Conservation (phyloP, 495 filamentous ascomycete genomes). For the Poronia punctata region DNA sequence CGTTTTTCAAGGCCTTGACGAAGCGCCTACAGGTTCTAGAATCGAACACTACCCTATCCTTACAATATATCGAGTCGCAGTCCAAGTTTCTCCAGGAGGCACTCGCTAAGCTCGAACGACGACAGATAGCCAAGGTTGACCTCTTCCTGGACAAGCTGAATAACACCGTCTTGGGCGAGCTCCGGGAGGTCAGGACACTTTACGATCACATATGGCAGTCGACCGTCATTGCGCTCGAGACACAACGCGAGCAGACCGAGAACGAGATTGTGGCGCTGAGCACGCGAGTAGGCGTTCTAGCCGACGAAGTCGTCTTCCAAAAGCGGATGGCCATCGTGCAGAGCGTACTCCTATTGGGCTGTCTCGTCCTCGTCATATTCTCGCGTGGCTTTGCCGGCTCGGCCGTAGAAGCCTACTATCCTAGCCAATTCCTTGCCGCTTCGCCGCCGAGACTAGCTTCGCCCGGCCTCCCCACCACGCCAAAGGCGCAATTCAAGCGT, state of each 20-base stretch:
- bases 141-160: conserved; percentile 79
- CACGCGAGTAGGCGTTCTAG: conserved; percentile 72
- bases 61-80: conserved; percentile 96
- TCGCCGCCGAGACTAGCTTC: conserved; percentile 14
- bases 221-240: conserved; percentile 85
- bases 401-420: conserved; percentile 21
- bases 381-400: conserved; percentile 32
- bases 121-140: conserved; percentile 75
- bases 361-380: conserved; percentile 83
- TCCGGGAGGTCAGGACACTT: conserved; percentile 70
- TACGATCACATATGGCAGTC: conserved; percentile 97
- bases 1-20: conserved; percentile 93
- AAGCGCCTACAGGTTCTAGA: conserved; percentile 89
- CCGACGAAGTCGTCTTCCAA: conserved; percentile 92
- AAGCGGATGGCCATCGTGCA: conserved; percentile 90
- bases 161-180: conserved; percentile 74
- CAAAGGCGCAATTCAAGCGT: conserved; percentile 5
- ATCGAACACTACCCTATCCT: conserved; percentile 81
- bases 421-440: conserved; percentile 16
- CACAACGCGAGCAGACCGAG: conserved; percentile 71
- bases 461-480: conserved; percentile 18
- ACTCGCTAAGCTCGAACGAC: conserved; percentile 82
- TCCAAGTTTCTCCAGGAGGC: conserved; percentile 87
- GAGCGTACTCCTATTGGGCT: conserved; percentile 76
- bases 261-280: conserved; percentile 77